Evolutionary conservation across 176 grass and related monocot genomes (phyloP), one percentile per base, ranked within the genome.

Genomic region (Bothriochloa decipiens): DNA sequence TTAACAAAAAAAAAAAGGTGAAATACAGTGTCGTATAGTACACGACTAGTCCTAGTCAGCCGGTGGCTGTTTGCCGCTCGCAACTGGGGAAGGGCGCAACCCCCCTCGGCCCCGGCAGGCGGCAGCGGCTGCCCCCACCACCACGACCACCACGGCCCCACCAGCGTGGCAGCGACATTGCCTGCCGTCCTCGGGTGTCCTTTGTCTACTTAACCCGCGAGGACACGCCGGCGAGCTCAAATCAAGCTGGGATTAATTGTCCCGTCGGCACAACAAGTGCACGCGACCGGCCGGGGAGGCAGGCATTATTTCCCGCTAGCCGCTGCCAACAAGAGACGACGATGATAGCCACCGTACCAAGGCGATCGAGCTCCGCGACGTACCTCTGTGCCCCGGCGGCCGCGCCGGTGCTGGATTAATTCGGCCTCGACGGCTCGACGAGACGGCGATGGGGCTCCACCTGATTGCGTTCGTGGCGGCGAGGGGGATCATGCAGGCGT

Each of bases 81-180:
- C 85, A 68, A 75, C 78, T 42, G 85, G 77, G 85, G 85, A 81
- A 81, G 85, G 70, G 35, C 70, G 70, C 70, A 81, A 23, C n/a
- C 85, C 6, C 32, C n/a, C 17, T 40, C 17, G 53, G 20, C 53
- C 53, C 53, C 53, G 37, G 37, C 49, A 49, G 46, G 11, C 47
- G 47, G 47, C 49, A 49, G 46, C 46, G 1, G 43, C 43, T 46
- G 43, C 3, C 35, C 8, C 8, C 36, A 17, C 63, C 28, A 4
- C 14, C 22, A 67, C 64, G 9, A 8, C 26, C 49, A 50, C 29
- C 83, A 62, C 47, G 25, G n/a, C 8, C 28, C 42, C 42, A 46
- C 43, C 43, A 46, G 43, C 43, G 43, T 46, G 75, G 32, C 83
- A 60, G 61, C 45, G 72, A 76, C 62, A 7, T 76, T 63, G 7